A percentile compares a stretch with the other conserved stretches of the same genome.
phyloP scores from a whole-genome alignment of 805 yeast genomes.

The Starmera quercuum region DNA sequence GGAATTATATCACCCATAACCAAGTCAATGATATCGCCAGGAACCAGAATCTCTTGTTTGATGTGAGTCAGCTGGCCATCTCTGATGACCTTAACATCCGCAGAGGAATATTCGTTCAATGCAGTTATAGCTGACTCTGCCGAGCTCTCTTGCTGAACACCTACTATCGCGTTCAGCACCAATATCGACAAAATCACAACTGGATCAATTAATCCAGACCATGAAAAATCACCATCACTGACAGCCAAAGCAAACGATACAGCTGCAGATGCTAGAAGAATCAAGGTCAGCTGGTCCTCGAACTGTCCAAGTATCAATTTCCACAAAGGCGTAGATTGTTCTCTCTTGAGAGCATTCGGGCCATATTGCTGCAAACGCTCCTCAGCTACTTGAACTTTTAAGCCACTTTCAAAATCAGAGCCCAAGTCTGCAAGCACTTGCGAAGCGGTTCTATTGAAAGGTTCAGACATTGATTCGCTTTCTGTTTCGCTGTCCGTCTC shows the following conservation, averaged over 20 bases:
- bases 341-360: slow-evolving; percentile 25
- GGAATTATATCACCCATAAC: slow-evolving; percentile 36
- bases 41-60: slow-evolving; percentile 34
- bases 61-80: slow-evolving; percentile 33
- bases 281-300: slow-evolving; percentile 27
- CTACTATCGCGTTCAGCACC: slow-evolving; percentile 37
- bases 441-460: slow-evolving; percentile 5
- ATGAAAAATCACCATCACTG: slow-evolving; percentile 22
- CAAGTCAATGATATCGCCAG: slow-evolving; percentile 37
- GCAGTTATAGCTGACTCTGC: slow-evolving; percentile 48
- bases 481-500: too few relatives aligned
- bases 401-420: slow-evolving; percentile 9
- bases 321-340: slow-evolving; percentile 27
- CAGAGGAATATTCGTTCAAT: slow-evolving; percentile 35
- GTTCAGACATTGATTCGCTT: slow-evolving; percentile 7
- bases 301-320: slow-evolving; percentile 28
- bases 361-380: slow-evolving; percentile 13
- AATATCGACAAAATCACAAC: slow-evolving; percentile 39
- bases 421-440: slow-evolving; percentile 9
- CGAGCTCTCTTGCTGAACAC: slow-evolving; percentile 41
- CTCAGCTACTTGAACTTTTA: slow-evolving; percentile 8
- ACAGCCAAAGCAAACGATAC: slow-evolving; percentile 25
- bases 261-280: slow-evolving; percentile 24
- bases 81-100: slow-evolving; percentile 38
- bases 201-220: slow-evolving; percentile 26